Evolutionary conservation across 2,329 filamentous ascomycete species (phyloP).

Genomic region (Colletotrichum gloeosporioides): DNA sequence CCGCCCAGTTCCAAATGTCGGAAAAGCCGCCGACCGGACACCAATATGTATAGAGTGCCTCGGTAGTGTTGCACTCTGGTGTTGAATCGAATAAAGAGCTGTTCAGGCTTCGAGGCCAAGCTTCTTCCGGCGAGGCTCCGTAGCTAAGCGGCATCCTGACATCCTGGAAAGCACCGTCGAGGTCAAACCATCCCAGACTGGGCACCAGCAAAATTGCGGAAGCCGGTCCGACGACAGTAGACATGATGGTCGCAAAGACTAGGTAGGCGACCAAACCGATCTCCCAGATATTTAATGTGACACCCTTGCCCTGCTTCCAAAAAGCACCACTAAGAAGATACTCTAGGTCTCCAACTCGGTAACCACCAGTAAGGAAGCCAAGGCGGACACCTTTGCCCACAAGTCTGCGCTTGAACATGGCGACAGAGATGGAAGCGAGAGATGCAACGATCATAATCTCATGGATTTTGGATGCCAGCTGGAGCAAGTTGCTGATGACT

Average conservation of each 20-base stretch:
- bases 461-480: background rate
- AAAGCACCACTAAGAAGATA: background rate
- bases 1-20: background rate
- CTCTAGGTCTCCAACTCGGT: slow-evolving; percentile 5
- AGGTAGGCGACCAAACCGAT: background rate
- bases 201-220: slow-evolving; percentile 9
- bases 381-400: background rate
- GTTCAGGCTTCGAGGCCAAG: background rate
- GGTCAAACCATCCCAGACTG: background rate
- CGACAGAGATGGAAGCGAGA: background rate
- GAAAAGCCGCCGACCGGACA: background rate
- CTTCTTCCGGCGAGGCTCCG: background rate
- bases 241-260: background rate
- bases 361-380: slow-evolving; percentile 11
- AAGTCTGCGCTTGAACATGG: background rate
- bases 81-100: background rate
- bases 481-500: background rate
- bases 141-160: background rate
- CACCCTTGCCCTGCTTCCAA: background rate
- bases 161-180: background rate
- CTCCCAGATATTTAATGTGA: background rate
- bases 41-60: background rate
- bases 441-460: slow-evolving; percentile 4
- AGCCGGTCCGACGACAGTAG: background rate
- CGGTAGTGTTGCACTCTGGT: background rate